A percentile compares a stretch with the other conserved stretches of the same genome.
These are phyloP conservation scores for Talaromyces proteolyticus DNA, from an alignment of 495 filamentous ascomycete genomes.

Conservation along the genomic window DNA sequence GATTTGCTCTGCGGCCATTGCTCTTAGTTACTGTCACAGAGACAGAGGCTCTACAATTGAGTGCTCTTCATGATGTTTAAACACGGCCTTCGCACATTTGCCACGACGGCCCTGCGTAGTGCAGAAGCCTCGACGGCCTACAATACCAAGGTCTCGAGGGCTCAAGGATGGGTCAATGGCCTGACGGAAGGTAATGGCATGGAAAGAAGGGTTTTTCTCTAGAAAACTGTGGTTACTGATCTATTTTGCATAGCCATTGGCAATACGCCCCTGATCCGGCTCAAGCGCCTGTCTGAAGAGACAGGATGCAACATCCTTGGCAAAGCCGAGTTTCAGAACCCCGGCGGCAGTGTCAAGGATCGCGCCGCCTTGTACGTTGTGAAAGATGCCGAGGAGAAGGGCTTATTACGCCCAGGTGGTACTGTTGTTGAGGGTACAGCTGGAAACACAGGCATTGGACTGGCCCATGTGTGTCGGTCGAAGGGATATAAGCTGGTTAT, in stretches of 20 bases:
- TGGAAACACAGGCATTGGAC: conserved; percentile 95
- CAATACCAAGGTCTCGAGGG: conserved; percentile 64
- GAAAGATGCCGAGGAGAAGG: conserved; percentile 85
- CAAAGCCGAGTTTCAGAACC: conserved; percentile 98
- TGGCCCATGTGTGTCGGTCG: conserved; percentile 92
- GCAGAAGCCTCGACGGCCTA: conserved; percentile 54
- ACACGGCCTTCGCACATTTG: conserved; percentile 49
- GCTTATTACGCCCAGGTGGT: conserved; percentile 74
- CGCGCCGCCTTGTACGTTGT: conserved; percentile 92
- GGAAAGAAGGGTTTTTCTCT: too few species aligned
- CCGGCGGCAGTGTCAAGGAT: conserved; percentile 94
- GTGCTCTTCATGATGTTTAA: conserved; percentile 48
- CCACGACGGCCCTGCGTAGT: conserved; percentile 46
- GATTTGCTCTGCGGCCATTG: background rate
- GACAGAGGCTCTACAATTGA: background rate
- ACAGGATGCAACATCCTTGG: conserved; percentile 93
- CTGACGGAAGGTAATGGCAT: conserved; percentile 72
- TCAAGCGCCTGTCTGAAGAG: conserved; percentile 81
- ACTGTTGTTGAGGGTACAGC: conserved; percentile 96
- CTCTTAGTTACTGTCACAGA: background rate
- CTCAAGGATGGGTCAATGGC: conserved; percentile 77
- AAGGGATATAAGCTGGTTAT: conserved; percentile 94
- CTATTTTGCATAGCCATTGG: conserved; percentile 68
- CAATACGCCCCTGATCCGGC: conserved; percentile 88
- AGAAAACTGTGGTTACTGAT: too few species aligned